Percentiles rank a stretch among this genome's conserved stretches.
Conservation (phyloP, 225 moss, liverwort and hornwort species). For the Sphagnum tenellum region DNA sequence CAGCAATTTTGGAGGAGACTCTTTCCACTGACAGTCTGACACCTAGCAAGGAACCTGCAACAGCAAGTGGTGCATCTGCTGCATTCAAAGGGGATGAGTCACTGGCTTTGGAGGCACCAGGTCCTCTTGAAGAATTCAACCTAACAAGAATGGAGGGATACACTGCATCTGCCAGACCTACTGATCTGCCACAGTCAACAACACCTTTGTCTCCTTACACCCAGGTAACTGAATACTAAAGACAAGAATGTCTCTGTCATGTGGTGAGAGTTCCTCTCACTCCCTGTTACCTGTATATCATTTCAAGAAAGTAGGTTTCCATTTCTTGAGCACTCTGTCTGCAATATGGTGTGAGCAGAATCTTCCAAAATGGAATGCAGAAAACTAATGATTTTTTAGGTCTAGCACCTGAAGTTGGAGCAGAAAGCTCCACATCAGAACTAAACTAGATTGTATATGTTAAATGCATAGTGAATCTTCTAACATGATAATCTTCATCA, state of each 20-base stretch:
- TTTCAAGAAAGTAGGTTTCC: too few relatives aligned
- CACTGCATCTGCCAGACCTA: constrained; percentile 9
- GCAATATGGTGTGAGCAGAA: too few relatives aligned
- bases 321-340: too few relatives aligned
- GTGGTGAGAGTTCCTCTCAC: background rate
- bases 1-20: constrained; percentile 31
- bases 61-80: constrained; percentile 4
- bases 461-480: too few relatives aligned
- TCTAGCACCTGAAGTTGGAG: too few relatives aligned
- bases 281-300: background rate
- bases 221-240: constrained; percentile 12
- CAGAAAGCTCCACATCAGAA: too few relatives aligned
- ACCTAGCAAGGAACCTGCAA: constrained; percentile 23
- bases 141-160: too few relatives aligned
- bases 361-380: too few relatives aligned
- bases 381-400: too few relatives aligned
- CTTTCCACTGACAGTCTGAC: constrained; percentile 21
- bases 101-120: constrained; percentile 10
- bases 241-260: background rate
- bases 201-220: constrained; percentile 36
- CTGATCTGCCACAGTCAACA: constrained; percentile 18
- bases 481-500: background rate
- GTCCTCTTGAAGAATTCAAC: constrained; percentile 1
- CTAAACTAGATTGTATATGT: too few relatives aligned
- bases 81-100: constrained; percentile 11